phyloP scores from a whole-genome alignment of 106 monocot genomes.

The Phalaenopsis aphrodite region DNA sequence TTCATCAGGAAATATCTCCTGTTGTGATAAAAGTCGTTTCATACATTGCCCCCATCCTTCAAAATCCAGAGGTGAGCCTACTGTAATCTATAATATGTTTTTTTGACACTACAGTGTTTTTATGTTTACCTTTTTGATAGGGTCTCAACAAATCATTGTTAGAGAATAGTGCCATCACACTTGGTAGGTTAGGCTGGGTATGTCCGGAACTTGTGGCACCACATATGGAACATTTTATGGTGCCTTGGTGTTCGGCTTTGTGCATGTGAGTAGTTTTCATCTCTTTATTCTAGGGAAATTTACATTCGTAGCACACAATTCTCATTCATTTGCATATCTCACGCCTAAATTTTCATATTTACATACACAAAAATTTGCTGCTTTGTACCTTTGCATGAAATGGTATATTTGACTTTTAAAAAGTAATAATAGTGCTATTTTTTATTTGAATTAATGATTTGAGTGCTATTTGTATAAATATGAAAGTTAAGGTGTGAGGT shows the following conservation, averaged over 20 bases:
- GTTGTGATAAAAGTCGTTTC: constrained; percentile 58
- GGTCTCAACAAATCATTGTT: constrained; percentile 82
- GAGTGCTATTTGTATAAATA: too few species aligned
- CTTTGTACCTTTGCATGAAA: too few species aligned
- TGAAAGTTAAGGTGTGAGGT: too few species aligned
- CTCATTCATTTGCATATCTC: too few species aligned
- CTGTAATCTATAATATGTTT: not conserved
- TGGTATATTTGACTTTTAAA: too few species aligned
- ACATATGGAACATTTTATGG: constrained; percentile 93
- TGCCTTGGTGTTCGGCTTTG: constrained; percentile 77
- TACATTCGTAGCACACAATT: too few species aligned
- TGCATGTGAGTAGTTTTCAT: constrained; percentile 53
- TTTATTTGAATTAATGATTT: too few species aligned
- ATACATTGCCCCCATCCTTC: constrained; percentile 67
- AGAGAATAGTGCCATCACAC: constrained; percentile 95
- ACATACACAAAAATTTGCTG: too few species aligned
- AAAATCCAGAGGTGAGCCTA: constrained; percentile 60
- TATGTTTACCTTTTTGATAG: constrained; percentile 15
- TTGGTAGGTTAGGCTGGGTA: constrained; percentile 94
- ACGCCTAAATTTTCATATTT: too few species aligned
- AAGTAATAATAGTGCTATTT: too few species aligned
- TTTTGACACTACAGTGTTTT: not conserved
- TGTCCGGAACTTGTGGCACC: constrained; percentile 92
- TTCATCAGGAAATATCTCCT: constrained; percentile 77
- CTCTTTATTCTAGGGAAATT: not conserved